Percentiles rank a stretch among this genome's conserved stretches.
Conservation (phyloP, 148 eudicot species). For the Fagopyrum homotropicum region DNA sequence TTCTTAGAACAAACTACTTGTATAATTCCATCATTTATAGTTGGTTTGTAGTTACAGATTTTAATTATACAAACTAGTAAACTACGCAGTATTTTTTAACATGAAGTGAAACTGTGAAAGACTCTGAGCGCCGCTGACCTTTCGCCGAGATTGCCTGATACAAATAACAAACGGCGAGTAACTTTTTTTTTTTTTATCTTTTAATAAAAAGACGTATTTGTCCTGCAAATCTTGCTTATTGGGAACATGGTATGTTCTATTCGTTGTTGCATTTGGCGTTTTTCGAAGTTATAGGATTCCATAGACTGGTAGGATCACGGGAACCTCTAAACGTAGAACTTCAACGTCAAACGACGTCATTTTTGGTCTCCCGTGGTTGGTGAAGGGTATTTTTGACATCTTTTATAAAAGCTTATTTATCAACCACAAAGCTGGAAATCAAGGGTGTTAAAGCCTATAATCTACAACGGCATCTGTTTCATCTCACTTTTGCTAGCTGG, state of each 20-base stretch:
- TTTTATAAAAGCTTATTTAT: not conserved
- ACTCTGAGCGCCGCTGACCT: too few relatives aligned
- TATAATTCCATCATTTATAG: not conserved
- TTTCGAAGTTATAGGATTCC: slow-evolving; percentile 3
- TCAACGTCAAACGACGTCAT: not conserved
- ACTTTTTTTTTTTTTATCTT: too few relatives aligned
- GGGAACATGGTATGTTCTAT: slow-evolving; percentile 2
- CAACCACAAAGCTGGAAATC: not conserved
- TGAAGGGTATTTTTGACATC: slow-evolving; percentile 4
- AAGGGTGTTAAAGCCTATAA: too few relatives aligned
- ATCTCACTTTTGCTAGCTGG: too few relatives aligned
- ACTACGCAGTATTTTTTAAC: not conserved
- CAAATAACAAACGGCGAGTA: too few relatives aligned
- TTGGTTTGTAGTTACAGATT: not conserved
- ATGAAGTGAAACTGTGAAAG: not conserved
- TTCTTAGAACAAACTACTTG: too few relatives aligned
- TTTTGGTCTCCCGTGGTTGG: slow-evolving; percentile 3
- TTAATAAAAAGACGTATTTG: too few relatives aligned
- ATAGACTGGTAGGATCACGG: not conserved
- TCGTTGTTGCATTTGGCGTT: not conserved
- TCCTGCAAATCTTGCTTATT: not conserved
- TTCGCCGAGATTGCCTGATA: too few relatives aligned
- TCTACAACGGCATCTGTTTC: too few relatives aligned
- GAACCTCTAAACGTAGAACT: not conserved
- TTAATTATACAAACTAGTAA: not conserved